phyloP scores from a whole-genome alignment of 345 rosid species.

The Arabidopsis arenosa region DNA sequence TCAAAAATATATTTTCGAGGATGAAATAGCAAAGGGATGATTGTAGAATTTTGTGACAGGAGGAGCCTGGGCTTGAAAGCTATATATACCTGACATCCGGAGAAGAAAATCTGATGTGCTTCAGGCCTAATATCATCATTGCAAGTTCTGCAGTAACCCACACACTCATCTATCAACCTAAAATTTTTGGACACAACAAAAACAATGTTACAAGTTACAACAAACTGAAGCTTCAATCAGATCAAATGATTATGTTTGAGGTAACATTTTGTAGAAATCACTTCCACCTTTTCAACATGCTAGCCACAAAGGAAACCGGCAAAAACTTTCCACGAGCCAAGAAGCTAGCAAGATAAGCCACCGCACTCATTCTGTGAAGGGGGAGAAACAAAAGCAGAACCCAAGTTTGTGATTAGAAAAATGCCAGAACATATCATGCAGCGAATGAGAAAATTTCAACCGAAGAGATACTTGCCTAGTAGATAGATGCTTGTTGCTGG shows the following conservation, averaged over 20 bases:
- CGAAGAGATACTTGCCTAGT: slow-evolving; percentile 57
- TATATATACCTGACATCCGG: slow-evolving; percentile 80
- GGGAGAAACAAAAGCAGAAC: slow-evolving; percentile 19
- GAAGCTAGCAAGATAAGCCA: slow-evolving; percentile 90
- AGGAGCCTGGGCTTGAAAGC: neutral
- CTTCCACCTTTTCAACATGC: slow-evolving; percentile 61
- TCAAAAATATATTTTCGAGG: neutral
- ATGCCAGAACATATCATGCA: slow-evolving; percentile 12
- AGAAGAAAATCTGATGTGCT: slow-evolving; percentile 66
- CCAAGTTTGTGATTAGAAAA: slow-evolving; percentile 24
- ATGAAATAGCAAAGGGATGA: slow-evolving; percentile 1
- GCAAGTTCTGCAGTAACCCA: slow-evolving; percentile 57
- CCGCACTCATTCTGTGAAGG: slow-evolving; percentile 82
- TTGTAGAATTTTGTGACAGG: neutral
- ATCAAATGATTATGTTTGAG: slow-evolving; percentile 13
- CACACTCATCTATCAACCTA: slow-evolving; percentile 84
- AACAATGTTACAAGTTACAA: slow-evolving; percentile 13
- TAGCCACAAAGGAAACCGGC: slow-evolving; percentile 54
- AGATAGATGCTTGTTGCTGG: slow-evolving; percentile 47
- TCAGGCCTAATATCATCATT: slow-evolving; percentile 59
- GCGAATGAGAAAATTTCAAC: neutral
- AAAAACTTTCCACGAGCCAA: slow-evolving; percentile 84
- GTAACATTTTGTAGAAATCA: neutral
- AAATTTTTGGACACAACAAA: neutral
- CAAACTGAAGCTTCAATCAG: slow-evolving; percentile 11